Evolutionary conservation across 257 asterid species (phyloP).

Genomic region (Cynanchum wilfordii): DNA sequence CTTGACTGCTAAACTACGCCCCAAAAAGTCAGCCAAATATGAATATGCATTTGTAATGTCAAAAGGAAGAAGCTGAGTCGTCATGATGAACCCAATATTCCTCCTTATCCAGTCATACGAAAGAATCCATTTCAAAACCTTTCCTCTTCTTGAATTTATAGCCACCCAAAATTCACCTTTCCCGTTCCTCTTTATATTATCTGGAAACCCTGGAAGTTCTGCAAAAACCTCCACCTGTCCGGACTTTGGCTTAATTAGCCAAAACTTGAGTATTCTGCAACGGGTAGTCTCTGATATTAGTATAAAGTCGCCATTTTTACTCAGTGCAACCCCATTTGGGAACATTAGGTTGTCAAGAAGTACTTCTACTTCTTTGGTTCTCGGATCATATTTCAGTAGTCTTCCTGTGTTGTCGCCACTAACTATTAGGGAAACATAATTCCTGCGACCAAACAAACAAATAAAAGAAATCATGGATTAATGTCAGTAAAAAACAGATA

Average conservation of each 20-base stretch:
- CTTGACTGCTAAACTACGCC: conserved; percentile 49
- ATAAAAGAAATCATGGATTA: too few species aligned
- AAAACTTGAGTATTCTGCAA: conserved; percentile 42
- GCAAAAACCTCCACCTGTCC: conserved; percentile 38
- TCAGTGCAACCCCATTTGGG: conserved; percentile 78
- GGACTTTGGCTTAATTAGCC: conserved; percentile 40
- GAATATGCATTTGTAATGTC: conserved; percentile 35
- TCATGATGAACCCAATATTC: conserved; percentile 5
- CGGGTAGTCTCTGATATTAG: conserved; percentile 60
- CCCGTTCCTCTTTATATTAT: conserved; percentile 48
- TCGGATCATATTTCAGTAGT: conserved; percentile 49
- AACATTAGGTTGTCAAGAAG: conserved; percentile 46
- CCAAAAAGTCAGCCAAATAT: conserved; percentile 19
- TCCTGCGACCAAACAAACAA: conserved; percentile 30
- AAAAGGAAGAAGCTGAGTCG: conserved; percentile 21
- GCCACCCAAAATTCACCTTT: conserved; percentile 82
- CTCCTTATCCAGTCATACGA: conserved; percentile 46
- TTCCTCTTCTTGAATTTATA: conserved; percentile 37
- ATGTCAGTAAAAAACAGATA: too few species aligned
- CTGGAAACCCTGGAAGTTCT: conserved; percentile 60
- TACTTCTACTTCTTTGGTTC: conserved; percentile 28
- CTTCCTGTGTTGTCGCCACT: conserved; percentile 63
- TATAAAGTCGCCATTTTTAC: conserved; percentile 43
- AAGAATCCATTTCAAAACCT: conserved; percentile 35
- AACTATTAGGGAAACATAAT: conserved; percentile 31